Evolutionary conservation across 1,284 basidiomycete genomes (phyloP), one percentile per base, ranked within the genome.

Genomic region (Cryptococcus sp.): DNA sequence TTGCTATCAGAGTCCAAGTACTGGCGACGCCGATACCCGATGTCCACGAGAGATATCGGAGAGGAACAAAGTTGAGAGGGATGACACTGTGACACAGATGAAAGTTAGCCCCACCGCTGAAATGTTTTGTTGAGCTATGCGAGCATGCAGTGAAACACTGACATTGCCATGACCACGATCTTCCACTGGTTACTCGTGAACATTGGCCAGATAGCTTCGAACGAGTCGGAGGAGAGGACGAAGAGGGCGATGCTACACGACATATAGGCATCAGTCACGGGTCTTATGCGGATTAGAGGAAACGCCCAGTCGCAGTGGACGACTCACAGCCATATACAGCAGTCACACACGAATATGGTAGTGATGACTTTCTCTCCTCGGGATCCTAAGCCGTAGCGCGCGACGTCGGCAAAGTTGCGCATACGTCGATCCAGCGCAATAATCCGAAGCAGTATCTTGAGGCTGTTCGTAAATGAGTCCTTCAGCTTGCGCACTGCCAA

Each of bases 41-140:
- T 0, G 90, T 86, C 70, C 89, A 89, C 0, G 90, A 91, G n/a
- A 95, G 82, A 52, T 89, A 80, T n/a, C 89, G 88, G 6, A 95
- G 81, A 0, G 93, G 92, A 50, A 94, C 78, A 72, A 93, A 90
- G 41, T 89, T 84, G 1, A 88, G 89, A 5, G 93, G 92, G 40
- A 90, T 82, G 58, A 94, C 80, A 65, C 87, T 89, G 66, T 5
- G 37, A 17, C 0, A 15, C 3, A 46, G n/a, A 49, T 5, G 47
- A 23, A 26, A 6, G 10, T 26, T 11, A 47, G 20, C 46, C 16
- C 15, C 8, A 16, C 11, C 46, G 8, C 5, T 50, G 17, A 23
- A 23, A 34, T 5, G 26, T 22, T n/a, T 26, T 46, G 23, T 13
- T 4, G 20, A 10, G 39, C 46, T 13, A 39, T n/a, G 4, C 20